A percentile compares a stretch with the other conserved stretches of the same genome.
Evolutionary conservation across 2,329 filamentous ascomycete genomes (phyloP).

Genomic region (Talaromyces rugulosus): DNA sequence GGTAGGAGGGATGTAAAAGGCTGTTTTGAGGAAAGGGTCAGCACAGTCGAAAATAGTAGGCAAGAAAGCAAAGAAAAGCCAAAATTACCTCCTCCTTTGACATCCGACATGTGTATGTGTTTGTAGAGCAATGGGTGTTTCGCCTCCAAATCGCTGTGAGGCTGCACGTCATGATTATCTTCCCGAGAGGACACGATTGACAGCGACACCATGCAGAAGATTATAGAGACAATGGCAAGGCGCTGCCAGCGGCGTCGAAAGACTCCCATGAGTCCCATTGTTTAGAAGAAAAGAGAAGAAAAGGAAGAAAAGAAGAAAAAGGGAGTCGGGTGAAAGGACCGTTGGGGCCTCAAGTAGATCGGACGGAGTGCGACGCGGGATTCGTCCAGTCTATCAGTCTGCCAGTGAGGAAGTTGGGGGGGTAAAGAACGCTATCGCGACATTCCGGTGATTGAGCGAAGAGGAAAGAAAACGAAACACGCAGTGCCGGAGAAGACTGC

Average conservation of each 20-base stretch:
- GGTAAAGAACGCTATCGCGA: neutral
- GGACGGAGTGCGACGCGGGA: neutral
- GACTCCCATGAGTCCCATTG: conserved; percentile 4
- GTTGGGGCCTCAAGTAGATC: neutral
- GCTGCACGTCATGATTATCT: neutral
- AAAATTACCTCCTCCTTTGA: conserved; percentile 12
- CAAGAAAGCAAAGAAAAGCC: neutral
- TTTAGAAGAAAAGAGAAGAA: neutral
- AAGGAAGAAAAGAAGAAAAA: neutral
- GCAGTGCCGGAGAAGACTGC: neutral
- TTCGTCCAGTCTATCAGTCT: neutral
- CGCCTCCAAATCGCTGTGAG: conserved; percentile 2
- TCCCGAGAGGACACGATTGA: conserved; percentile 8
- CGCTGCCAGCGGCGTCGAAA: conserved; percentile 15
- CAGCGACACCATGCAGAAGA: conserved; percentile 8
- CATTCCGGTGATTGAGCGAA: neutral
- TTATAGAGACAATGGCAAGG: conserved; percentile 10
- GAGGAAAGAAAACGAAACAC: neutral
- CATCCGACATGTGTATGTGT: conserved; percentile 9
- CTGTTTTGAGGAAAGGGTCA: neutral
- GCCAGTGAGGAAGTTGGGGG: neutral
- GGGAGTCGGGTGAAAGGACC: neutral
- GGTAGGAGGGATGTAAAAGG: conserved; percentile 14
- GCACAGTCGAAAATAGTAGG: neutral
- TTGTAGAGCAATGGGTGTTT: conserved; percentile 11